Percentiles rank a stretch among this genome's conserved stretches.
phyloP scores from a whole-genome alignment of 2,329 filamentous ascomycete species.

The Pseudogymnoascus sp. region DNA sequence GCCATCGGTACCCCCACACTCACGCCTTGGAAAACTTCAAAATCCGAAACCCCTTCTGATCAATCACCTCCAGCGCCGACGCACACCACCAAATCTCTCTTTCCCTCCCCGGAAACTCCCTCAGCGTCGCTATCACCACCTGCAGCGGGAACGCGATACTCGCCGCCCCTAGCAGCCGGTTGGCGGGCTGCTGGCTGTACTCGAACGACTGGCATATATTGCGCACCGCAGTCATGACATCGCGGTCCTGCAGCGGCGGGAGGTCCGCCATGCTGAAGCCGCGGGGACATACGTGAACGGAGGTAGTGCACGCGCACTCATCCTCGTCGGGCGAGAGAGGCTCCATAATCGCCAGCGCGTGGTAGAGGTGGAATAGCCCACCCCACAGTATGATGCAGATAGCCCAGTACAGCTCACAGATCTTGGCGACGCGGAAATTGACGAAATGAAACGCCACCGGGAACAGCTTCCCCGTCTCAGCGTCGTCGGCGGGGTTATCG shows the following conservation, averaged over 20 bases:
- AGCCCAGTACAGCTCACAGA: constrained; percentile 30
- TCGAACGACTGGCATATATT: constrained; percentile 32
- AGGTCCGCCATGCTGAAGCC: constrained; percentile 16
- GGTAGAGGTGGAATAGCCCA: constrained; percentile 28
- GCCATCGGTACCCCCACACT: background rate
- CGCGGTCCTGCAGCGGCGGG: constrained; percentile 23
- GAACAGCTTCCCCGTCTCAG: constrained; percentile 20
- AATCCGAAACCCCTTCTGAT: constrained; percentile 13
- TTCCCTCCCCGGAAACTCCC: constrained; percentile 7
- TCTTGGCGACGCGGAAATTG: constrained; percentile 23
- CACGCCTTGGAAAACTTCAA: constrained; percentile 1
- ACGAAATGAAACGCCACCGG: constrained; percentile 28
- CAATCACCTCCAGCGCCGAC: constrained; percentile 13
- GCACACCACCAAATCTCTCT: constrained; percentile 20
- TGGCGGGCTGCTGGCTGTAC: constrained; percentile 26
- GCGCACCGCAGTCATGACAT: constrained; percentile 23
- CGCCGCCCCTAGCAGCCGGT: constrained; percentile 16
- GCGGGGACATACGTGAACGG: background rate
- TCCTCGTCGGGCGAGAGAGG: constrained; percentile 5
- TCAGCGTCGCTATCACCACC: constrained; percentile 22
- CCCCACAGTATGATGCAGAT: constrained; percentile 29
- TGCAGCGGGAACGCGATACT: constrained; percentile 21
- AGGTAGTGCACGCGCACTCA: background rate
- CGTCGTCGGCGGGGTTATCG: constrained; percentile 8
- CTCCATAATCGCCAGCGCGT: constrained; percentile 19